Evolutionary conservation across 331 rosid genomes (phyloP), one percentile per base, ranked within the genome.

Genomic region (Prunus yedoensis): DNA sequence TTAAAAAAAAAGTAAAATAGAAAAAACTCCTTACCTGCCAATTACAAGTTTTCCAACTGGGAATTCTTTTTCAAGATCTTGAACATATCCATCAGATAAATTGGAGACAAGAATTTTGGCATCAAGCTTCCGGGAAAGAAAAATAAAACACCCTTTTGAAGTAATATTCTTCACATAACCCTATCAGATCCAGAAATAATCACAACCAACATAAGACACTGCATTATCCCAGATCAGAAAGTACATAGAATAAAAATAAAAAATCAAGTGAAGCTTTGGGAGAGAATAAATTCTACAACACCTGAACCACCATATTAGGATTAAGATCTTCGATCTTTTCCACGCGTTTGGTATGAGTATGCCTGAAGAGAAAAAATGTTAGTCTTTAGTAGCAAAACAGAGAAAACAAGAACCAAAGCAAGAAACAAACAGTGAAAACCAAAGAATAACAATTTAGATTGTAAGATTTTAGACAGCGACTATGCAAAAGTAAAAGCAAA

Each of bases 101-200:
- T 94, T 94, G 43, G 97, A 92, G 66, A 92, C 67, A 25, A 89
- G 97, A 82, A 94, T 74, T 83, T 69, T 94, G 58, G 97, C 99
- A 74, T 94, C 99, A 83, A 92, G 74, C 68, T 87, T 87, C 65
- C 97, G 87, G 3, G 99, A 92, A 46, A 94, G 92, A 30, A 82
- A 14, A 76, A 94, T 87, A 81, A 92, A 94, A 75, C 99, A 94
- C 59, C 97, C 99, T 83, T 92, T 94, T 65, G 97, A 79, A 6
- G 90, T 28, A 59, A 92, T 80, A 83, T 82, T 84, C 80, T 94
- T 94, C 35, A 94, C 89, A 79, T 94, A 94, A 79, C 99, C 97
- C 96, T 94, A 74, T 54, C n/a, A 41, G 16, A 52, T 38, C 61
- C 58, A 81, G 68, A 21, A 70, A 61, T 18, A 77, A 64, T 52